phyloP scores from a whole-genome alignment of 345 rosid genomes.

The Pistacia vera region DNA sequence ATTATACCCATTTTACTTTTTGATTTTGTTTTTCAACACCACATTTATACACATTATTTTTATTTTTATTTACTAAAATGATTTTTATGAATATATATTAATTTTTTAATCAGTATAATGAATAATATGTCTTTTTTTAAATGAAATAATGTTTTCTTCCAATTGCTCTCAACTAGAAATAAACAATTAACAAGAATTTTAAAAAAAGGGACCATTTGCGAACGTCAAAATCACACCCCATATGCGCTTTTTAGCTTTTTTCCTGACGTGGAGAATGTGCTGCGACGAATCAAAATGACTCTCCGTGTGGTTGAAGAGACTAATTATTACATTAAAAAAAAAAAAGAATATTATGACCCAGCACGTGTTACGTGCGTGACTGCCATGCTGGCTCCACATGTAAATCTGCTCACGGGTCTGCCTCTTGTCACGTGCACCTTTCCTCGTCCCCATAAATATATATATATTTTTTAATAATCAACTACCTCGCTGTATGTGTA shows the following conservation, averaged over 20 bases:
- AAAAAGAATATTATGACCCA: constrained; percentile 15
- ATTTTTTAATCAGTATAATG: too few relatives aligned
- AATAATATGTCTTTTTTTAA: too few relatives aligned
- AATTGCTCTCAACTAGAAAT: too few relatives aligned
- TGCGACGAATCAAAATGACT: constrained; percentile 31
- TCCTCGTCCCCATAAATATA: constrained; percentile 14
- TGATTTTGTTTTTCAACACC: too few relatives aligned
- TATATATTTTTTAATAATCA: neutral
- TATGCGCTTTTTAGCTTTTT: constrained; percentile 18
- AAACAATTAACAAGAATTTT: too few relatives aligned
- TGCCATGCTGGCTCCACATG: constrained; percentile 64
- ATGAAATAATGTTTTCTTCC: too few relatives aligned
- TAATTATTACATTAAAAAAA: neutral
- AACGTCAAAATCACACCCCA: constrained; percentile 29
- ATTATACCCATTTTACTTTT: too few relatives aligned
- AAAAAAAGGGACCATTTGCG: constrained; percentile 16
- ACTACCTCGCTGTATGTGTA: neutral
- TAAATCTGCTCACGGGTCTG: constrained; percentile 52
- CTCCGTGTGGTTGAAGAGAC: constrained; percentile 31
- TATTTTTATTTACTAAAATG: too few relatives aligned
- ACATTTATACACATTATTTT: too few relatives aligned
- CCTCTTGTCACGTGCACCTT: constrained; percentile 66
- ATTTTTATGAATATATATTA: too few relatives aligned
- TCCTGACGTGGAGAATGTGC: constrained; percentile 37
- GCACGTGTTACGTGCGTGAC: constrained; percentile 53